Conservation (phyloP, 495 filamentous ascomycete genomes). For the Penicillium silybi region DNA sequence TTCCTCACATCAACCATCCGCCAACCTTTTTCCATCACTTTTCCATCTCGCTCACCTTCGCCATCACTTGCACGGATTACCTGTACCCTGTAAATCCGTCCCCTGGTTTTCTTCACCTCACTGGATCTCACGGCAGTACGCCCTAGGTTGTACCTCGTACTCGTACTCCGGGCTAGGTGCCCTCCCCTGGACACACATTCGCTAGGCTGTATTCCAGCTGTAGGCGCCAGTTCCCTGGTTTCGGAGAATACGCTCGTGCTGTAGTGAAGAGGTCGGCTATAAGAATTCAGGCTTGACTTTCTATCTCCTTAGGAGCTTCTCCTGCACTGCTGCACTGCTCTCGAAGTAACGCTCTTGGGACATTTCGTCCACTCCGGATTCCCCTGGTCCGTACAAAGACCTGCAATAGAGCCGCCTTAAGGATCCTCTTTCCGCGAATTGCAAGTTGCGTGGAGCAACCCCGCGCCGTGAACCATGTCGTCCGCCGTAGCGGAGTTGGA, state of each 20-base stretch:
- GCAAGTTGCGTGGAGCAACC: background rate
- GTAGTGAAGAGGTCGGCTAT: slow-evolving; percentile 32
- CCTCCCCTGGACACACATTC: slow-evolving; percentile 19
- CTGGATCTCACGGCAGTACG: slow-evolving; percentile 18
- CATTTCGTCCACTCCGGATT: background rate
- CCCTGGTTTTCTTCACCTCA: background rate
- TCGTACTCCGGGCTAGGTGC: slow-evolving; percentile 30
- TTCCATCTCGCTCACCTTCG: background rate
- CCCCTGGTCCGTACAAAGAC: background rate
- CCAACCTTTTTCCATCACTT: slow-evolving; percentile 15
- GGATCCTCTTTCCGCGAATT: background rate
- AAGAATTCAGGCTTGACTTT: background rate
- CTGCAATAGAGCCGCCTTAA: background rate
- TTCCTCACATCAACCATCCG: slow-evolving; percentile 14
- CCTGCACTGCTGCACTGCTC: background rate
- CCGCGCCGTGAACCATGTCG: slow-evolving; percentile 51
- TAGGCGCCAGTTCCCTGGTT: slow-evolving; percentile 36
- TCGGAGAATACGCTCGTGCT: slow-evolving; percentile 36
- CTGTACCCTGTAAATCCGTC: slow-evolving; percentile 27
- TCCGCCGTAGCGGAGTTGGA: slow-evolving; percentile 88
- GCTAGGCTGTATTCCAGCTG: slow-evolving; percentile 46
- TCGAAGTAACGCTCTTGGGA: background rate
- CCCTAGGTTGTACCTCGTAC: slow-evolving; percentile 36
- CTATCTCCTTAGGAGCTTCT: background rate
- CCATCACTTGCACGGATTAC: slow-evolving; percentile 3